These are phyloP conservation scores for Picochlorum sp. DNA, from an alignment of 139 green algal species.

Conservation along the genomic window DNA sequence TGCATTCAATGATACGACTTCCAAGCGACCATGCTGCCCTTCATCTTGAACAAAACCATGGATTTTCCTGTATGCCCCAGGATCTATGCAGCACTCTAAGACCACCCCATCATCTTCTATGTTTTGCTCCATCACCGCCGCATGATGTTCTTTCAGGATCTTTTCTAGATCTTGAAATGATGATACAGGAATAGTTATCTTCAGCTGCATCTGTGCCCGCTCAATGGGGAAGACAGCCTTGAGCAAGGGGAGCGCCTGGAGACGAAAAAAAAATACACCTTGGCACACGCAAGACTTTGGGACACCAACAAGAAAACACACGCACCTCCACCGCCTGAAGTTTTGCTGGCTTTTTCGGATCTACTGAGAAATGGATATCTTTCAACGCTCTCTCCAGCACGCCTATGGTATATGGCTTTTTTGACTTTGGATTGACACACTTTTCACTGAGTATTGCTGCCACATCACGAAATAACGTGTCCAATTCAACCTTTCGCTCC, in stretches of 20 bases:
- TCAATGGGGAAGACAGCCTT: conserved; percentile 79
- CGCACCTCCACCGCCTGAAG: conserved; percentile 75
- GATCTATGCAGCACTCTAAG: conserved; percentile 66
- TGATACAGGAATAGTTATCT: conserved; percentile 40
- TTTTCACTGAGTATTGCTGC: conserved; percentile 68
- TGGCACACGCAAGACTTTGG: background rate
- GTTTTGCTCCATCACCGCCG: conserved; percentile 26
- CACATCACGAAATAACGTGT: conserved; percentile 85
- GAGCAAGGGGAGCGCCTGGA: conserved; percentile 56
- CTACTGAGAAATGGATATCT: conserved; percentile 89
- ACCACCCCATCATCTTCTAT: conserved; percentile 6
- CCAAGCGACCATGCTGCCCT: conserved; percentile 53
- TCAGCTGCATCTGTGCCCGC: conserved; percentile 85
- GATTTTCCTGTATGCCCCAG: conserved; percentile 73
- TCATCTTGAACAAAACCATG: conserved; percentile 60
- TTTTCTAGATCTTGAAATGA: conserved; percentile 33
- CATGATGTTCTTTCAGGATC: conserved; percentile 17
- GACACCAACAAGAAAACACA: conserved; percentile 15
- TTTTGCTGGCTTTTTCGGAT: conserved; percentile 86
- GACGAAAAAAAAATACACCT: background rate
- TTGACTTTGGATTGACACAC: conserved; percentile 82
- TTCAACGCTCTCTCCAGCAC: conserved; percentile 89
- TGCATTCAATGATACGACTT: conserved; percentile 74
- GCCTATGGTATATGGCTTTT: conserved; percentile 84
- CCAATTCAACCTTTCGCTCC: conserved; percentile 78